Percentiles rank a stretch among this genome's conserved stretches.
Conservation (phyloP, 768 basidiomycete genomes). For the Leccinum subgranulosum region DNA sequence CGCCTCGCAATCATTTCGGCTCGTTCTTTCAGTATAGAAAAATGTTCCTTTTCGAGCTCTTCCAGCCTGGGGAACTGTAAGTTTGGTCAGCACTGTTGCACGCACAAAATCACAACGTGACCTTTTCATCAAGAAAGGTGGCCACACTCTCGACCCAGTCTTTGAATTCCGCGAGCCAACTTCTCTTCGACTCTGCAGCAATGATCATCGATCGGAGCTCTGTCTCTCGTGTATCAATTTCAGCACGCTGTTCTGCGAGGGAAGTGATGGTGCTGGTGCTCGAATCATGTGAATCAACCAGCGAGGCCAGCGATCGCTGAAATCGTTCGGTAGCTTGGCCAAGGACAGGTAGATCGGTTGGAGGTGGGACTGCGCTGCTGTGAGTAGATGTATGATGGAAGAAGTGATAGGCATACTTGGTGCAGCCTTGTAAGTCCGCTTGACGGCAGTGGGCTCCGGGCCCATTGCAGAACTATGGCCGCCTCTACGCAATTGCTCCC, state of each 20-base stretch:
- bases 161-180: constrained; percentile 75
- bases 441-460: constrained; percentile 36
- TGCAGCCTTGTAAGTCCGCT: constrained; percentile 65
- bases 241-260: constrained; percentile 58
- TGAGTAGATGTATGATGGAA: constrained; percentile 12
- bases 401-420: constrained; percentile 49
- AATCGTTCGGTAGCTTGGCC: constrained; percentile 59
- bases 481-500: constrained; percentile 75
- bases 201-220: constrained; percentile 76
- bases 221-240: constrained; percentile 63
- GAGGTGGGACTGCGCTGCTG: constrained; percentile 55
- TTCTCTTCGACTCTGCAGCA: constrained; percentile 71
- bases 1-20: constrained; percentile 63
- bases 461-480: constrained; percentile 48
- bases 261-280: constrained; percentile 55
- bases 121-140: constrained; percentile 88
- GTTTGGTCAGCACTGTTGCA: neutral
- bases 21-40: constrained; percentile 73
- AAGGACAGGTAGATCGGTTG: constrained; percentile 62
- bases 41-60: constrained; percentile 70
- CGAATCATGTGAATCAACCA: constrained; percentile 66
- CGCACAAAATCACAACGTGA: constrained; percentile 26
- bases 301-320: constrained; percentile 51
- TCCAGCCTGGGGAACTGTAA: constrained; percentile 74
- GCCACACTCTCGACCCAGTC: constrained; percentile 84